Evolutionary conservation across 2,329 filamentous ascomycete genomes (phyloP), one percentile per base, ranked within the genome.

Genomic region (Didymella pinodella): DNA sequence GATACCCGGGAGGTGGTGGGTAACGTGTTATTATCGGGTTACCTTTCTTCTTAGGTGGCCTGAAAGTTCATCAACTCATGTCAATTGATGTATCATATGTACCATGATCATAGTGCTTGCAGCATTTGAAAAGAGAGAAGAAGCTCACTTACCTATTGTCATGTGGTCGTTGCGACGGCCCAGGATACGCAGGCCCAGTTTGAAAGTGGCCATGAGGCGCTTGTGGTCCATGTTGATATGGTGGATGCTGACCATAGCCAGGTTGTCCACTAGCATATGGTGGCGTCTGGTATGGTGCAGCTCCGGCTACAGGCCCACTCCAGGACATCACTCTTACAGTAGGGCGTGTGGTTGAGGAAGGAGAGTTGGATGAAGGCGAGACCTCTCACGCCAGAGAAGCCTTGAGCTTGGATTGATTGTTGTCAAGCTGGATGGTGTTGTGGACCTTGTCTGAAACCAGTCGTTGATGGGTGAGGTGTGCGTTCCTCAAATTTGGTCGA

Each of bases 21-120:
- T 83, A 83, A 31, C 78, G 74, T 7, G 81, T 83, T 60, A 83
- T 82, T 64, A 83, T 75, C 7, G 80, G 79, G 59, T 81, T 81
- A 20, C 79, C 75, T 61, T 81, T 82, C 55, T 77, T 79, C 67
- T 83, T 83, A 2, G 69, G 69, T 14, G 69, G 68, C 32, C 74
- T 76, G 46, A 36, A 43, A 34, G 29, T 20, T 26, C 32, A 61
- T 73, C 46, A 73, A 69, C 53, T 65, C 20, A 57, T 36, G 40
- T 28, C 41, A 20, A 53, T 34, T n/a, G 41, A 25, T 31, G 36
- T n/a, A 25, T 10, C 14, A 16, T 25, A 26, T 14, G 6, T 12
- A 28, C 32, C 14, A 18, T n/a, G 25, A 14, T 6, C 22, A 29
- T 18, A 34, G 16, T 29, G 31, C 25, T 20, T 34, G 20, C 12